phyloP scores from a whole-genome alignment of 345 rosid genomes.

The Hypericum androsaemum region DNA sequence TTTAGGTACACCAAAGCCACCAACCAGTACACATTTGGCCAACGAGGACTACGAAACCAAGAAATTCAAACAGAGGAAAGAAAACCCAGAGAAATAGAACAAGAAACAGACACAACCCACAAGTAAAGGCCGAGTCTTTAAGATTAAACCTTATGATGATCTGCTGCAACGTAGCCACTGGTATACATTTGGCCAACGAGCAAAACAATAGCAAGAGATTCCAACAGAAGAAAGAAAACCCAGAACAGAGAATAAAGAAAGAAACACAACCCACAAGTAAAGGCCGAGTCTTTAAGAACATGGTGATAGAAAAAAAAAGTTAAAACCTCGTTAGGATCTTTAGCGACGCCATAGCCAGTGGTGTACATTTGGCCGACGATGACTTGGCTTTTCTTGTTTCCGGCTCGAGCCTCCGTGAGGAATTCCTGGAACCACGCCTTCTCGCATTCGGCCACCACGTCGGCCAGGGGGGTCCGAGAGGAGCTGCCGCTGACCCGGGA shows the following conservation, averaged over 20 bases:
- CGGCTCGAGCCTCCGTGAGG: conserved; percentile 62
- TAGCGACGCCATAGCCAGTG: conserved; percentile 63
- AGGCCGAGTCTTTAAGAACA: too few relatives aligned
- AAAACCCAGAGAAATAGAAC: background rate
- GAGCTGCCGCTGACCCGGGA: too few relatives aligned
- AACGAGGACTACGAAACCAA: conserved; percentile 16
- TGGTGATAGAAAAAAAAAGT: background rate
- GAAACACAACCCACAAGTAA: background rate
- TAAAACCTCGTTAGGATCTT: conserved; percentile 57
- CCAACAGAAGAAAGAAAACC: background rate
- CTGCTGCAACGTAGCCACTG: conserved; percentile 57
- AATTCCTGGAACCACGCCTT: too few relatives aligned
- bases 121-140: background rate
- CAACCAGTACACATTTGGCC: conserved; percentile 81
- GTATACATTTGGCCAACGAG: conserved; percentile 75
- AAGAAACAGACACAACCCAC: conserved; percentile 1
- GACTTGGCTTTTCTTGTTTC: conserved; percentile 64
- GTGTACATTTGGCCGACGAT: conserved; percentile 84
- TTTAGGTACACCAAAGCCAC: conserved; percentile 51
- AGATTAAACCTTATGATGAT: conserved; percentile 55
- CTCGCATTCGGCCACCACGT: too few relatives aligned
- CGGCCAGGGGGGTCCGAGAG: too few relatives aligned
- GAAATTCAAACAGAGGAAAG: background rate
- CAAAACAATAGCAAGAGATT: background rate
- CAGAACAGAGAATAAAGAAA: conserved; percentile 6